Base-by-base conservation (phyloP, 1,284 basidiomycete genomes). In the Pseudozyma sp. region DNA sequence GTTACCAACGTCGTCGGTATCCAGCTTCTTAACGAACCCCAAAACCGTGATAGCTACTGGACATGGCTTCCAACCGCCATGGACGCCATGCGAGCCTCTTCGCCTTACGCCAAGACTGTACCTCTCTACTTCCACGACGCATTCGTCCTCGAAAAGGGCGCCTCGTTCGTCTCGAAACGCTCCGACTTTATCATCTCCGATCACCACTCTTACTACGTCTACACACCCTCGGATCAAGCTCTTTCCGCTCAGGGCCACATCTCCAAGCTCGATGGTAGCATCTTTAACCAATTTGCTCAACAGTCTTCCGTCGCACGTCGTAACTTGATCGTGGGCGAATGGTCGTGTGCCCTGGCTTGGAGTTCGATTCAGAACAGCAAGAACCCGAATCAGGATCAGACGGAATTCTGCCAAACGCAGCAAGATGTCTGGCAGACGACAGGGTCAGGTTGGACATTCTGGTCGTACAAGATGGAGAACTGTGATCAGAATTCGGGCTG, bases 81-180 rank as follows among this genome's bases (percentile, higher is more conserved):
- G 61, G 80, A 86, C 25, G 85, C 87, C 0, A 89, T 92, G 86
- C 87, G 91, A 59, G 78, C 85, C 40, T 83, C 87, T 0, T 88
- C 88, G 3, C 81, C 87, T 3, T 84, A 86, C 52, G 88, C 89
- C 2, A 82, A 85, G 4, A 80, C 76, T 0, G 87, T 93, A 43
- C 91, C 92, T 0, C 85, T 93, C 36, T 93, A 93, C 81, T 85
- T 93, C 52, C 91, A 93, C 80, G 91, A 93, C 74, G 92, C 87
- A 0, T 93, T 92, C 82, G 87, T 92, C 73, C 86, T 92, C 47
- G 81, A 86, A 10, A 86, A 88, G 58, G 92, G 89, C 76, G 88
- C 87, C 52, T 80, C 87, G 14, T 92, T 88, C 71, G 86, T 91
- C 21, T 85, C 88, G 2, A 86, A 86, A 35, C 87, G 91, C 39